Base-by-base conservation (phyloP, 2,329 filamentous ascomycete genomes). In the Colletotrichum brevisporum region DNA sequence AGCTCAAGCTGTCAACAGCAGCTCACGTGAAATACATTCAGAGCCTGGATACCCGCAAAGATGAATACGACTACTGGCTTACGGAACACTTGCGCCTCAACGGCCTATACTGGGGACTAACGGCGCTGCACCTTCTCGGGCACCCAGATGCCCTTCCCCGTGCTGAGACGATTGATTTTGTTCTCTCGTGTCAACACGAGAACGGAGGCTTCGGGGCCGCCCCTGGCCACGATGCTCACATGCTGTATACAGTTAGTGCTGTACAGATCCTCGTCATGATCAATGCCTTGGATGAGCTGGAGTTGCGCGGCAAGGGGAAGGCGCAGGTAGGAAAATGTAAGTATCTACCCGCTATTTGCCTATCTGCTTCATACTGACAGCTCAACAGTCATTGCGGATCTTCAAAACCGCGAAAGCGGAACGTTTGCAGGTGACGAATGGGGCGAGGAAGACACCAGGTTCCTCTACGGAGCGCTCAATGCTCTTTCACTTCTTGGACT, bases 61-160 rank as follows among this genome's bases (percentile, higher is more conserved):
- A 98, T 85, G 94, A 98, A 82, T 91, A 97, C 75, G 94, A 98
- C 80, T 99, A 98, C 84, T 98, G 95, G 92, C 86, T 98, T 78
- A 99, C 96, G 15, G 95, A 99, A 82, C 96, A 99, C 79, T 87
- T 99, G 73, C 94, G 96, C 70, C 88, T 99, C 67, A 98, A 96
- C 79, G 96, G 96, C 52, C 89, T 99, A 55, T 99, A 99, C 82
- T 99, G 96, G 96, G 96, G 96, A 15, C 83, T 99, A 66, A 96
- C 91, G 6, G 92, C 95, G 6, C 88, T 98, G 48, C 92, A 97
- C 83, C 87, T 98, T 31, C 89, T 99, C 68, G 89, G 91, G 56
- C 91, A 88, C 64, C 94, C 95, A 1, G 90, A 97, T 71, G 94
- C 92, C 3, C 88, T 99, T 10, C 92, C 95, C 12, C 90, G 93